Percentiles rank a stretch among this genome's conserved stretches.
Evolutionary conservation across 2,329 filamentous ascomycete genomes (phyloP).

Genomic region (Cladosporium sp.): DNA sequence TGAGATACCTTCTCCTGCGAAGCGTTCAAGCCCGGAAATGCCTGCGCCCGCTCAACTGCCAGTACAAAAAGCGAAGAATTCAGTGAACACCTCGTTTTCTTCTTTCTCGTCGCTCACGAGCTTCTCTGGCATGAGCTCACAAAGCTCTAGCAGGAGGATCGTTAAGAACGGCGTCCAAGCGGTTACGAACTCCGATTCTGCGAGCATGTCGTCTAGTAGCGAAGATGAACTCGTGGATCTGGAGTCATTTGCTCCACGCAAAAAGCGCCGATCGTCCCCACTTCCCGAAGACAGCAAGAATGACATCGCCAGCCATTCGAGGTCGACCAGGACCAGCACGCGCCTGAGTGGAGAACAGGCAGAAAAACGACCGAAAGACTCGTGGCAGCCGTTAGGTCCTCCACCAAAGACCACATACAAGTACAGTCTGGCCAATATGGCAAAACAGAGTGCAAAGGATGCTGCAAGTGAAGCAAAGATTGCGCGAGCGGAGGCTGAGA

Average conservation of each 20-base stretch:
- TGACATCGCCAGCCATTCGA: not conserved
- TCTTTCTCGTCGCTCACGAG: constrained; percentile 36
- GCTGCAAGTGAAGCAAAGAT: constrained; percentile 29
- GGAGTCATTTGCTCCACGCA: constrained; percentile 31
- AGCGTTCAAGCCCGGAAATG: not conserved
- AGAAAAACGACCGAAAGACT: constrained; percentile 18
- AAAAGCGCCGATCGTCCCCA: constrained; percentile 33
- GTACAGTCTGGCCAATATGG: constrained; percentile 32
- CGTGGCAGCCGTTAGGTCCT: constrained; percentile 23
- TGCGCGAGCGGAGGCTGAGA: constrained; percentile 26
- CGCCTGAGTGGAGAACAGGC: constrained; percentile 13
- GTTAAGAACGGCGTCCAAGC: constrained; percentile 56
- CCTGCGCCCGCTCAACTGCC: constrained; percentile 13
- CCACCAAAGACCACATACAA: constrained; percentile 28
- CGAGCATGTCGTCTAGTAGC: constrained; percentile 29
- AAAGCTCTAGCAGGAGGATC: constrained; percentile 50
- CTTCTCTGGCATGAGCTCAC: constrained; percentile 30
- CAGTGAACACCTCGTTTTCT: constrained; percentile 25
- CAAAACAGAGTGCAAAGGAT: constrained; percentile 29
- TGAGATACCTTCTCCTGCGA: constrained; percentile 21
- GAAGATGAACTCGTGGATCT: constrained; percentile 37
- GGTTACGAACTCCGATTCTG: constrained; percentile 48
- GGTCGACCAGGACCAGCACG: constrained; percentile 9
- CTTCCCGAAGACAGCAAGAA: constrained; percentile 1
- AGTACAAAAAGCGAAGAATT: constrained; percentile 13